Percentiles rank a stretch among this genome's conserved stretches.
These are phyloP conservation scores for Pelargonium cotyledonis DNA, from an alignment of 441 rosid species.

Conservation along the genomic window DNA sequence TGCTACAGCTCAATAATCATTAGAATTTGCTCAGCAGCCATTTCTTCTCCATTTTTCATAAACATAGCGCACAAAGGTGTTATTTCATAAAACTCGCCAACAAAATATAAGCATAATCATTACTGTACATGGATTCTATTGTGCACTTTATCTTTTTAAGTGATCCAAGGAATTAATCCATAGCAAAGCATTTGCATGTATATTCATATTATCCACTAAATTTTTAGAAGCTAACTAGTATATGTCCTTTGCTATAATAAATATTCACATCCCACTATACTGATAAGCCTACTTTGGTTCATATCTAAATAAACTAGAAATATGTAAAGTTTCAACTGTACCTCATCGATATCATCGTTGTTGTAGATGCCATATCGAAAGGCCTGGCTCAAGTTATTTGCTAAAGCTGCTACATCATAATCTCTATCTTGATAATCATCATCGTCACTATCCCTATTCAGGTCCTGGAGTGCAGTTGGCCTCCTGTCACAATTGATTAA, in stretches of 20 bases:
- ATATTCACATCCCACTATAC: neutral
- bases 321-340: conserved; percentile 19
- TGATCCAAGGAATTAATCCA: neutral
- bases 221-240: neutral
- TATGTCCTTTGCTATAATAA: neutral
- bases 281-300: neutral
- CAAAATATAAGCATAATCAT: conserved; percentile 1
- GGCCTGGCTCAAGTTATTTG: conserved; percentile 83
- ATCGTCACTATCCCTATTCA: conserved; percentile 85
- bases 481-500: conserved; percentile 43
- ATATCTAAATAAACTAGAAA: too few relatives aligned
- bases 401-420: conserved; percentile 91
- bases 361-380: conserved; percentile 79
- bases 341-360: conserved; percentile 78
- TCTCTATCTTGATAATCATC: conserved; percentile 87
- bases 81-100: neutral
- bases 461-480: conserved; percentile 85
- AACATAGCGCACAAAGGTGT: neutral
- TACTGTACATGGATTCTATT: neutral
- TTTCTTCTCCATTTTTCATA: neutral
- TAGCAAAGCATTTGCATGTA: neutral
- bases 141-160: neutral
- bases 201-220: neutral
- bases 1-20: too few relatives aligned
- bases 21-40: neutral